Percentiles rank a stretch among this genome's conserved stretches.
phyloP scores from a whole-genome alignment of 306 rosid genomes.

The Amphicarpaea edgeworthii region DNA sequence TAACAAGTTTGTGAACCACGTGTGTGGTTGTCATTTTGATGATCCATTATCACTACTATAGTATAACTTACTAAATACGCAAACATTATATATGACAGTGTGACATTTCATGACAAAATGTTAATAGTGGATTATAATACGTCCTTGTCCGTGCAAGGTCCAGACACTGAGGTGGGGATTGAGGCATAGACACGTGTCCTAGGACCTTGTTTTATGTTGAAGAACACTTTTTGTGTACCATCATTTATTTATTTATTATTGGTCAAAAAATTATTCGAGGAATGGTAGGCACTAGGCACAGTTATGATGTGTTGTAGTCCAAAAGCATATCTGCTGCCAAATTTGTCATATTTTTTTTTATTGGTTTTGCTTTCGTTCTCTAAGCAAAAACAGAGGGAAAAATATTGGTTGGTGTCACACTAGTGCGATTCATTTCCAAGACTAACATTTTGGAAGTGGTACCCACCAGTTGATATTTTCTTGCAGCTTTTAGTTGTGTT shows the following conservation, averaged over 20 bases:
- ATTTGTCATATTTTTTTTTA: constrained; percentile 39
- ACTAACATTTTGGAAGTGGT: background rate
- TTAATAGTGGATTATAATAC: constrained; percentile 35
- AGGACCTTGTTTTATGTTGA: background rate
- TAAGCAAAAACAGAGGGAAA: constrained; percentile 14
- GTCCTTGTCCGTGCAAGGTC: constrained; percentile 48
- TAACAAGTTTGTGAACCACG: constrained; percentile 51
- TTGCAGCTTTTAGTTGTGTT: background rate
- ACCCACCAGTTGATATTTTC: constrained; percentile 14
- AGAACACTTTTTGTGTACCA: constrained; percentile 24
- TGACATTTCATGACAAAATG: constrained; percentile 40
- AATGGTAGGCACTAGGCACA: constrained; percentile 3
- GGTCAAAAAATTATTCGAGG: constrained; percentile 48
- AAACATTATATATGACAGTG: constrained; percentile 34
- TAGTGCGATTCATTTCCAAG: constrained; percentile 30
- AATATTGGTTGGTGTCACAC: constrained; percentile 38
- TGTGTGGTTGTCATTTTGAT: constrained; percentile 50
- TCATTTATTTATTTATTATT: constrained; percentile 38
- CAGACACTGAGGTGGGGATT: constrained; percentile 43
- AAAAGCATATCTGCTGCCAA: constrained; percentile 17
- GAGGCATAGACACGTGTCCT: constrained; percentile 50
- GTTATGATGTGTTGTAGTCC: constrained; percentile 29
- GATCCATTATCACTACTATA: constrained; percentile 30
- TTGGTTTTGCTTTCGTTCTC: constrained; percentile 42
- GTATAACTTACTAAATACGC: background rate